These are phyloP conservation scores for Pseudofabraea citricarpa DNA, from an alignment of 2,329 filamentous ascomycete species.

Conservation along the genomic window DNA sequence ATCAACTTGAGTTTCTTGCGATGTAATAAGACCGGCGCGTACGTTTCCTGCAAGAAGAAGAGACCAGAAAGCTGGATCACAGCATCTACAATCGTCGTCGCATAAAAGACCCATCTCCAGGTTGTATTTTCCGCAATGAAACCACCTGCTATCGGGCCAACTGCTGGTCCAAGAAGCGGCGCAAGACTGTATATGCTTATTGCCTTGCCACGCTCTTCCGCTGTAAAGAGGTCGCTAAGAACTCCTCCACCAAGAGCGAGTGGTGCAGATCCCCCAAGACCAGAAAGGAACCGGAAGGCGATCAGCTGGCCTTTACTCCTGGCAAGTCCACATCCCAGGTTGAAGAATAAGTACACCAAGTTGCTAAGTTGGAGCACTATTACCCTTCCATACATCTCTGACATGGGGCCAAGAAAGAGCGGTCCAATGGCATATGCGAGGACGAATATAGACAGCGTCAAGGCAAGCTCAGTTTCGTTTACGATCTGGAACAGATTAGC, in stretches of 20 bases:
- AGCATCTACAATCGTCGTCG: conserved; percentile 36
- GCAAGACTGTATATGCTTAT: conserved; percentile 23
- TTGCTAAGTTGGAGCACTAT: conserved; percentile 36
- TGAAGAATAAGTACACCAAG: conserved; percentile 47
- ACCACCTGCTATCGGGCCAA: conserved; percentile 42
- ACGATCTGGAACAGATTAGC: conserved; percentile 8
- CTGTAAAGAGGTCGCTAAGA: conserved; percentile 39
- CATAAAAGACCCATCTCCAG: conserved; percentile 49
- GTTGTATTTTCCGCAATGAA: conserved; percentile 38
- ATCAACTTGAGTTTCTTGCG: conserved; percentile 37
- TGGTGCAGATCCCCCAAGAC: conserved; percentile 39
- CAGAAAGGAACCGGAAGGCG: conserved; percentile 38
- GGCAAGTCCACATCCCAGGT: conserved; percentile 42
- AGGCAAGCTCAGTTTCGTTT: conserved; percentile 39
- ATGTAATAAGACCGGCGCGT: conserved; percentile 39
- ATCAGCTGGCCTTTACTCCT: conserved; percentile 35
- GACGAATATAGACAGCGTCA: conserved; percentile 39
- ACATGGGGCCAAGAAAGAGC: conserved; percentile 54
- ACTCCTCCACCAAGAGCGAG: conserved; percentile 37
- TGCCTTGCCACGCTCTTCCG: conserved; percentile 39
- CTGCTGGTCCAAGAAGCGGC: conserved; percentile 17
- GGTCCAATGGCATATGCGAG: conserved; percentile 41
- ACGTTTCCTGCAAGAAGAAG: conserved; percentile 40
- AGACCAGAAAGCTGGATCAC: conserved; percentile 36
- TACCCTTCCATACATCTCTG: conserved; percentile 41